Percentiles rank a stretch among this genome's conserved stretches.
These are phyloP conservation scores for Didymella pinodella DNA, from an alignment of 2,329 filamentous ascomycete genomes.

Conservation along the genomic window DNA sequence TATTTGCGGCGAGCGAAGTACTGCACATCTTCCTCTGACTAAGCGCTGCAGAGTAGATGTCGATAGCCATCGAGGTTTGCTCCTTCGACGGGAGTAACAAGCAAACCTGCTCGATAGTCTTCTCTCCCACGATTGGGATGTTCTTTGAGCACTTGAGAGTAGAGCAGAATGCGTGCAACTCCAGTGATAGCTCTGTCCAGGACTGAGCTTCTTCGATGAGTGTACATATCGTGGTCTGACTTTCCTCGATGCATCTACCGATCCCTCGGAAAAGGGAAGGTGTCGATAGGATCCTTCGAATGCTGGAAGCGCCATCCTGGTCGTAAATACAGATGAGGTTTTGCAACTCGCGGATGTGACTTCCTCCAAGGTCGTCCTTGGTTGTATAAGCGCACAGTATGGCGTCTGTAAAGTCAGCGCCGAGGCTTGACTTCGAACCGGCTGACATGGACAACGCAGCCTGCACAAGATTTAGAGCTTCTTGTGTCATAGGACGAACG, in stretches of 20 bases:
- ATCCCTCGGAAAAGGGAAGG: constrained; percentile 34
- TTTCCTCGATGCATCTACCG: constrained; percentile 35
- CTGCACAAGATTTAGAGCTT: constrained; percentile 34
- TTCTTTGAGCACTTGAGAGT: constrained; percentile 27
- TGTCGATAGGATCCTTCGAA: constrained; percentile 29
- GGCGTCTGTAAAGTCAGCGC: constrained; percentile 20
- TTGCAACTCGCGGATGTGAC: constrained; percentile 29
- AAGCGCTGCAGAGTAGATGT: constrained; percentile 26
- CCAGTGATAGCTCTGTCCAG: constrained; percentile 32
- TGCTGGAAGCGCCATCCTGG: constrained; percentile 18
- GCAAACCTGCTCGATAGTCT: constrained; percentile 10
- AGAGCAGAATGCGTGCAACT: constrained; percentile 34
- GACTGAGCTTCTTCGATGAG: constrained; percentile 27
- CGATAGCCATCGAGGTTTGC: constrained; percentile 21
- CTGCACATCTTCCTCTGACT: background rate
- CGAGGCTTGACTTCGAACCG: constrained; percentile 10
- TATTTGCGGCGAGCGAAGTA: background rate
- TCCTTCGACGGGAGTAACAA: constrained; percentile 25
- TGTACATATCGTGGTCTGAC: constrained; percentile 27
- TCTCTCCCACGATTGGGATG: constrained; percentile 5
- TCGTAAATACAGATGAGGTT: constrained; percentile 30
- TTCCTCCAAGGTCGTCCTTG: constrained; percentile 26
- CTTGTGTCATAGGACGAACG: constrained; percentile 28
- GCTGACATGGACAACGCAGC: constrained; percentile 26
- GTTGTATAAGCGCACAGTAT: constrained; percentile 24